phyloP scores from a whole-genome alignment of 176 grass and related monocot species.

The Avena insularis region DNA sequence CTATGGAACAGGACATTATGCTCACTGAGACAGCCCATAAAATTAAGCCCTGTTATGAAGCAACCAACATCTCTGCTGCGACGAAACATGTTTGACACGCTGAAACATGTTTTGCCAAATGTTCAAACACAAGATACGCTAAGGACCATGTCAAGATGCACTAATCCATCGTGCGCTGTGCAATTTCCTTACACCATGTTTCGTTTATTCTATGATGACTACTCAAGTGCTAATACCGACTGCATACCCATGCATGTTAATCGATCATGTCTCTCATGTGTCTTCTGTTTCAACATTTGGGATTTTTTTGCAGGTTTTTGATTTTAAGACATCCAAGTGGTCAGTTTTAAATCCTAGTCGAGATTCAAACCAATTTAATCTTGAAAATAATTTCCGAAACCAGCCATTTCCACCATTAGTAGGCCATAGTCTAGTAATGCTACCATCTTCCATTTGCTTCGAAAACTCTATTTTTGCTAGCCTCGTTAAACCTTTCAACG shows the following conservation, averaged over 20 bases:
- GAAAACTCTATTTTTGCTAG: background rate
- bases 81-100: background rate
- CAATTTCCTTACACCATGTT: background rate
- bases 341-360: slow-evolving; percentile 53
- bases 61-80: too few species aligned
- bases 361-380: slow-evolving; percentile 51
- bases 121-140: background rate
- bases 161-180: background rate
- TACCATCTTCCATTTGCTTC: background rate
- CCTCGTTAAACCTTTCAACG: background rate
- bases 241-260: background rate
- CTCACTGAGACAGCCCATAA: too few species aligned
- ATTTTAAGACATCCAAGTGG: slow-evolving; percentile 89
- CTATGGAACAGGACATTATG: too few species aligned
- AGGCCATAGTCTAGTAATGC: slow-evolving; percentile 81
- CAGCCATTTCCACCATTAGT: slow-evolving; percentile 67
- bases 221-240: too few species aligned
- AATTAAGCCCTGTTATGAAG: too few species aligned
- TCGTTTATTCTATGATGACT: background rate
- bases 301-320: slow-evolving; percentile 63
- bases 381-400: slow-evolving; percentile 47
- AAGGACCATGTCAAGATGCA: background rate
- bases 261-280: background rate
- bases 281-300: background rate
- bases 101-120: background rate